Evolutionary conservation across 2,329 filamentous ascomycete species (phyloP).

Genomic region (Dactylonectria macrodidyma): DNA sequence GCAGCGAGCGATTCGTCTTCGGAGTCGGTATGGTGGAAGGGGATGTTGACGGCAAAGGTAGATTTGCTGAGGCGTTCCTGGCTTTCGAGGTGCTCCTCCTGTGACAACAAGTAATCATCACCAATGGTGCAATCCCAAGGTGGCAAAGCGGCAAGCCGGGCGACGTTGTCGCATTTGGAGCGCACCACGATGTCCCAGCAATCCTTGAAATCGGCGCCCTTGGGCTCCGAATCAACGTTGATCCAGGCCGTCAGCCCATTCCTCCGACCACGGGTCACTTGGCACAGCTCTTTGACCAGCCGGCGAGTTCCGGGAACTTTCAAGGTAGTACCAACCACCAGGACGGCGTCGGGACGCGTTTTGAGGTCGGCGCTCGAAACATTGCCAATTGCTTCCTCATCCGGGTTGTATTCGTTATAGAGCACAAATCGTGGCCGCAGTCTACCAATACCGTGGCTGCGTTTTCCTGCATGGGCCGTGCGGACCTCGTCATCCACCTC

Average conservation of each 20-base stretch:
- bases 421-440: conserved; percentile 94
- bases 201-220: conserved; percentile 87
- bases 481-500: conserved; percentile 82
- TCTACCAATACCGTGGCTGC: conserved; percentile 93
- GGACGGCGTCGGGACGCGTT: conserved; percentile 87
- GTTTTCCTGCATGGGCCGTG: conserved; percentile 82
- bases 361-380: conserved; percentile 90
- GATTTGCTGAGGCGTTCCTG: conserved; percentile 57
- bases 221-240: conserved; percentile 88
- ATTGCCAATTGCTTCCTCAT: conserved; percentile 94
- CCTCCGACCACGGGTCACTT: conserved; percentile 83
- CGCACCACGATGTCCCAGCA: conserved; percentile 94
- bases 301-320: conserved; percentile 94
- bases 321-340: conserved; percentile 95
- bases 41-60: conserved; percentile 51
- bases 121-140: conserved; percentile 71
- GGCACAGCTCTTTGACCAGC: conserved; percentile 92
- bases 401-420: conserved; percentile 97
- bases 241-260: conserved; percentile 95
- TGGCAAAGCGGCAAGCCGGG: conserved; percentile 76
- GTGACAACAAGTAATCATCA: conserved; percentile 63
- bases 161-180: conserved; percentile 90
- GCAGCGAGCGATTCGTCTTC: conserved; percentile 46
- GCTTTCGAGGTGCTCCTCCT: conserved; percentile 59
- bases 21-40: conserved; percentile 39